Conservation (phyloP, 192 early-diverging fungal species). For the Backusella psychrophila region DNA sequence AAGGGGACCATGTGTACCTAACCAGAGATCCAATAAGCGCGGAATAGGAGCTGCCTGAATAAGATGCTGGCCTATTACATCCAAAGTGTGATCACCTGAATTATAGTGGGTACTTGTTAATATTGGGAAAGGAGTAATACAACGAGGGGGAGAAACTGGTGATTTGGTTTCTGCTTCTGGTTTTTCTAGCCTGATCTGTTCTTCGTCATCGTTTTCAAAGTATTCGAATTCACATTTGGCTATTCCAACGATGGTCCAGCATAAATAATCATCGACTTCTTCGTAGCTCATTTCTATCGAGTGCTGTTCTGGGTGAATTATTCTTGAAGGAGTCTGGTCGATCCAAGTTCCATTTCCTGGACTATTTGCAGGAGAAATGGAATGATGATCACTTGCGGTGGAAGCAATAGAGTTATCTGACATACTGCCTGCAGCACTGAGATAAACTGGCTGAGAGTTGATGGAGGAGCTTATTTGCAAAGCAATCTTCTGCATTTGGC, state of each 20-base stretch:
- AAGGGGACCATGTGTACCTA: constrained; percentile 48
- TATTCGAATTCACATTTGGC: constrained; percentile 48
- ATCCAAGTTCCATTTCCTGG: constrained; percentile 16
- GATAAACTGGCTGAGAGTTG: constrained; percentile 18
- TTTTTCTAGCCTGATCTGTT: not conserved
- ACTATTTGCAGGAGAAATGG: not conserved
- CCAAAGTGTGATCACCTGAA: constrained; percentile 37
- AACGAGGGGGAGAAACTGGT: constrained; percentile 33
- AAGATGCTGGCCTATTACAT: constrained; percentile 42
- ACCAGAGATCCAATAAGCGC: constrained; percentile 43
- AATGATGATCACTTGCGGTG: not conserved
- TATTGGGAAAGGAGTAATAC: constrained; percentile 33
- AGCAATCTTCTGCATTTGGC: constrained; percentile 87
- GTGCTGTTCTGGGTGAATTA: not conserved
- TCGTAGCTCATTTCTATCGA: constrained; percentile 15
- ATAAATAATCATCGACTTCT: constrained; percentile 73
- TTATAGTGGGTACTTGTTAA: constrained; percentile 43
- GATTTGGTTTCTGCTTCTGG: constrained; percentile 2
- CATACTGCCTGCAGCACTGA: constrained; percentile 33
- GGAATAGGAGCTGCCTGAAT: constrained; percentile 26
- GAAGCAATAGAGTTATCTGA: constrained; percentile 14
- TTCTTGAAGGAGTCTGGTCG: constrained; percentile 19
- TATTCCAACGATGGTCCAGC: constrained; percentile 86
- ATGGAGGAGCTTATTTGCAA: constrained; percentile 44
- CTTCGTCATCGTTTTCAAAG: not conserved